Base-by-base conservation (phyloP, 306 rosid genomes). In the Quercus ilex region DNA sequence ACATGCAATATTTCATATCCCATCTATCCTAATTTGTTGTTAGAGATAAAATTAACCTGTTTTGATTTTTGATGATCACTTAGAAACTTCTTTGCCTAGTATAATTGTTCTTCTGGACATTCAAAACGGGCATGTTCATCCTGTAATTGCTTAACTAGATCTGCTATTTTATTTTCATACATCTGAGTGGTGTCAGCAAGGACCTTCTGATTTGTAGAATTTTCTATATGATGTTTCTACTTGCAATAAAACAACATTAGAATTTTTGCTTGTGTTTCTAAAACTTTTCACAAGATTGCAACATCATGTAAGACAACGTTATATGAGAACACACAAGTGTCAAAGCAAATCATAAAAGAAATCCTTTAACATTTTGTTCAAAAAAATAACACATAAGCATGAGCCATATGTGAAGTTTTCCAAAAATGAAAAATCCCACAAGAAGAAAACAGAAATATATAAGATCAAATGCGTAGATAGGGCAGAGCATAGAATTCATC, bases 141-240 rank as follows among this genome's bases (percentile, higher is more conserved):
- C 74, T 83, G 81, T 70, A 86, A 33, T 78, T 86, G 89, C 75
- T 88, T 77, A 59, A 69, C 78, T 64, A 90, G 73, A 55, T 85
- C 88, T 17, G 77, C 71, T 72, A 88, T 74, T 83, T 85, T 85
- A 21, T 83, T 83, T 87, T 90, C 87, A 69, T 86, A 81, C 74
- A 84, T 81, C 84, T 85, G 78, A 55, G 89, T 81, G 58, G 90
- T 75, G 60, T 86, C 88, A 1, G 86, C 80, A 15, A 90, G 82
- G 56, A 85, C 85, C 75, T 69, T 80, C 69, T 86, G 85, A 81
- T 43, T 76, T 64, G 78, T 76, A 28, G 86, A 84, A 72, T 85
- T 85, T 23, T 88, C 84, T 77, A 79, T 77, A 71, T 84, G 88
- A 77, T 71, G 85, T 70, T 79, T 81, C 90, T 88, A 63, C 73